A percentile compares a stretch with the other conserved stretches of the same genome.
Conservation (phyloP, 768 basidiomycete genomes). For the Tylopilus sp. region DNA sequence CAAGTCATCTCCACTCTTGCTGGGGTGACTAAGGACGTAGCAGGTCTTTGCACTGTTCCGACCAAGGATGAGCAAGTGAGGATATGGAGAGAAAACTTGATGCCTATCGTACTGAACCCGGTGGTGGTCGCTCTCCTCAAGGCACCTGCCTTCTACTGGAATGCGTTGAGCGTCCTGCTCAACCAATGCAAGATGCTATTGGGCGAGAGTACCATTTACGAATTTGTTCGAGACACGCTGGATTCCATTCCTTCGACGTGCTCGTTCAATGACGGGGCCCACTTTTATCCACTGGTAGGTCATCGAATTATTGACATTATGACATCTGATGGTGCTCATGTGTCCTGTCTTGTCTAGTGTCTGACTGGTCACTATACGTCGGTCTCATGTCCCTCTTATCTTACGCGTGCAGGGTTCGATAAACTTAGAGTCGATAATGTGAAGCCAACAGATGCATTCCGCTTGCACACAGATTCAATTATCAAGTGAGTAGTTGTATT, state of each 20-base stretch:
- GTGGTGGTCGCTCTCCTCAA: conserved; percentile 50
- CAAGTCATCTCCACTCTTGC: conserved; percentile 55
- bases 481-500: conserved; percentile 45
- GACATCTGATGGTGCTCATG: conserved; percentile 1
- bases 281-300: conserved; percentile 59
- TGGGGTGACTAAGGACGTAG: conserved; percentile 54
- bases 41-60: conserved; percentile 50
- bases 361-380: conserved; percentile 55
- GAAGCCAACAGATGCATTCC: conserved; percentile 49
- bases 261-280: conserved; percentile 59
- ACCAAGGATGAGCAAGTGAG: conserved; percentile 54
- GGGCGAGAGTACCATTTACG: conserved; percentile 45
- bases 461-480: conserved; percentile 69
- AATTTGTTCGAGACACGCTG: conserved; percentile 50
- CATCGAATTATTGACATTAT: neutral
- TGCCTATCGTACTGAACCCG: conserved; percentile 59
- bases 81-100: conserved; percentile 59
- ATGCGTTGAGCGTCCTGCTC: conserved; percentile 71
- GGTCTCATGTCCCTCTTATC: too few species aligned
- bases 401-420: conserved; percentile 54
- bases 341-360: conserved; percentile 17
- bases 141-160: conserved; percentile 59
- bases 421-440: conserved; percentile 48
- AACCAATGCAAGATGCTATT: conserved; percentile 64
- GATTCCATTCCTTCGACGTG: conserved; percentile 46